These are phyloP conservation scores for Phytophthora macrochlamydospora DNA, from an alignment of 352 stramenopile genomes.

Conservation along the genomic window DNA sequence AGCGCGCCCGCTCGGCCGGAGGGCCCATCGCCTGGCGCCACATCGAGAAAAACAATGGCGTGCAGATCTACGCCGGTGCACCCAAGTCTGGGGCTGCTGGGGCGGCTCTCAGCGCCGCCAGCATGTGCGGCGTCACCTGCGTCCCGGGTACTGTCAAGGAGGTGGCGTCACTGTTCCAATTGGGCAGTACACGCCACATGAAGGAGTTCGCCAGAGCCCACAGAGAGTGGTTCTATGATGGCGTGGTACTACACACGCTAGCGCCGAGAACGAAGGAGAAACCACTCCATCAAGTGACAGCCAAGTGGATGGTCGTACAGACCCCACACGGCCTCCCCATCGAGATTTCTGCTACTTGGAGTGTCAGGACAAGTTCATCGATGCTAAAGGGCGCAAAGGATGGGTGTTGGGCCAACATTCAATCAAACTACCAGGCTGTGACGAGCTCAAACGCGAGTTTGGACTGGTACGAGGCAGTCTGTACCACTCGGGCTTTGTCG, in stretches of 20 bases:
- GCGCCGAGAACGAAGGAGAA: conserved; percentile 68
- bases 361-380: conserved; percentile 89
- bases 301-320: conserved; percentile 79
- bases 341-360: conserved; percentile 83
- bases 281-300: conserved; percentile 83
- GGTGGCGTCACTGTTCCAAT: conserved; percentile 73
- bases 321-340: conserved; percentile 63
- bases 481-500: conserved; percentile 87
- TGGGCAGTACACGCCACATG: conserved; percentile 67
- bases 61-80: conserved; percentile 78
- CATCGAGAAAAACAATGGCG: conserved; percentile 74
- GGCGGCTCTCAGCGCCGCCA: conserved; percentile 36
- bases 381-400: conserved; percentile 75
- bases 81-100: conserved; percentile 32
- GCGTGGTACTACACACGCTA: conserved; percentile 74
- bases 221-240: conserved; percentile 74
- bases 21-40: conserved; percentile 78
- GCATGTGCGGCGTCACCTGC: conserved; percentile 83
- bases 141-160: conserved; percentile 74
- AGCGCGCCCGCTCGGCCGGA: conserved; percentile 62
- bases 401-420: conserved; percentile 87
- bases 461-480: conserved; percentile 77
- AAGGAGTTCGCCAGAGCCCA: conserved; percentile 67
- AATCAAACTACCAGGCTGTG: conserved; percentile 79
- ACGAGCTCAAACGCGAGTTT: conserved; percentile 79